phyloP scores from a whole-genome alignment of 768 basidiomycete species.

The Russula abietina region DNA sequence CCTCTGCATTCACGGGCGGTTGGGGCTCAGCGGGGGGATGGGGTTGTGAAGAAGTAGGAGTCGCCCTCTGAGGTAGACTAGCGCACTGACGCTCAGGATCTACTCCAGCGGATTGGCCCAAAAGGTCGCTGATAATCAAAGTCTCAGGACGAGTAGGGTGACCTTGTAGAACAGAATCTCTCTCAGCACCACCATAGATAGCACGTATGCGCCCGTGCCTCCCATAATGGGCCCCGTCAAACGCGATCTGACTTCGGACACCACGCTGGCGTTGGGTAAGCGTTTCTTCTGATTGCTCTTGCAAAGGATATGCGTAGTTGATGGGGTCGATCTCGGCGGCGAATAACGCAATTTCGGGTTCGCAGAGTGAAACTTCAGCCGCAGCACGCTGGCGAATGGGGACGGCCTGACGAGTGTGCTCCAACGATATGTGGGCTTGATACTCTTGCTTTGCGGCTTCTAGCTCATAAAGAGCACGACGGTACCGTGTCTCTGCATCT shows the following conservation, averaged over 20 bases:
- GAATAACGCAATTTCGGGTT: constrained; percentile 5
- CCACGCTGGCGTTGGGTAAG: background rate
- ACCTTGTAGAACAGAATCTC: background rate
- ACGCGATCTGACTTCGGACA: background rate
- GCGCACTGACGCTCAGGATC: background rate
- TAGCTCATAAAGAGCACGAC: constrained; percentile 15
- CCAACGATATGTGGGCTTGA: constrained; percentile 2
- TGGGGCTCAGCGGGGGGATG: background rate
- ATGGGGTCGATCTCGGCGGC: constrained; percentile 2
- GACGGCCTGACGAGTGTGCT: constrained; percentile 5
- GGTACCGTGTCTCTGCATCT: constrained; percentile 18
- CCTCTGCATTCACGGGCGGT: background rate
- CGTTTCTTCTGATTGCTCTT: background rate
- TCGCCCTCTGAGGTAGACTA: background rate
- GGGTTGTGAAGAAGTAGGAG: background rate
- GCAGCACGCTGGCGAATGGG: constrained; percentile 3
- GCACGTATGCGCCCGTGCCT: background rate
- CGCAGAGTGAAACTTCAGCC: background rate
- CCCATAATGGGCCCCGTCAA: background rate
- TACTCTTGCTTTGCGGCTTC: constrained; percentile 21
- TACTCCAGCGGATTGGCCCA: background rate
- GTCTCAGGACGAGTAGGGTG: background rate
- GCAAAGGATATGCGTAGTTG: background rate
- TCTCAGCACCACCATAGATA: background rate
- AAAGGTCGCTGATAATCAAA: background rate